A percentile compares a stretch with the other conserved stretches of the same genome.
Conservation (phyloP, 2,329 filamentous ascomycete species). For the Periconia sp. region DNA sequence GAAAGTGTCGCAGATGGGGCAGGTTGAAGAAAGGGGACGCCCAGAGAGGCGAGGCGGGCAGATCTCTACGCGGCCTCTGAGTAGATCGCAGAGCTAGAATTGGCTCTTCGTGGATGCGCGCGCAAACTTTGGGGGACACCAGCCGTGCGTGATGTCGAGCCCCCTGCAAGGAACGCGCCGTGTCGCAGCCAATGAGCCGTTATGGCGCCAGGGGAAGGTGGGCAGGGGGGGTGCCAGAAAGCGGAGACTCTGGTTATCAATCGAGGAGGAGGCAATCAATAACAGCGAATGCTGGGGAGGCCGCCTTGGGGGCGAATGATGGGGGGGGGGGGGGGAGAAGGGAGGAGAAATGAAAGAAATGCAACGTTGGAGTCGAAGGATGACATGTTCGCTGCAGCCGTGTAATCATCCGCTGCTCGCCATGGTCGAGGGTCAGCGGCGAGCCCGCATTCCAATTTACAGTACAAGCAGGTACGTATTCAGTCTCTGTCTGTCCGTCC, state of each 20-base stretch:
- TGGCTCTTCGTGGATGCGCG: constrained; percentile 28
- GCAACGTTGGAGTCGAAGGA: no score
- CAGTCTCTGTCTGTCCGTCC: neutral
- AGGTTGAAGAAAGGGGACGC: constrained; percentile 33
- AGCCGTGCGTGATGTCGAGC: constrained; percentile 12
- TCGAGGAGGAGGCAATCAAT: neutral
- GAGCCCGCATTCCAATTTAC: no score
- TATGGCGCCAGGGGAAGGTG: constrained; percentile 9
- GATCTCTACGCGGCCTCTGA: constrained; percentile 22
- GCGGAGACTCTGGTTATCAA: neutral
- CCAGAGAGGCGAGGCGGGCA: constrained; percentile 24
- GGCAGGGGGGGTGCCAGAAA: neutral
- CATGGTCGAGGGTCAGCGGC: no score
- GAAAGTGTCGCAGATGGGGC: constrained; percentile 23
- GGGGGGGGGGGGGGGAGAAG: neutral
- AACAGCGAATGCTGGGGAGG: no score
- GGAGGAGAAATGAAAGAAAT: no score
- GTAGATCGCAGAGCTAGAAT: constrained; percentile 33
- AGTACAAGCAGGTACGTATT: no score
- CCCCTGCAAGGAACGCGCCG: constrained; percentile 21
- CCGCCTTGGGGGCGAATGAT: neutral
- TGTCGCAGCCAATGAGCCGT: constrained; percentile 9
- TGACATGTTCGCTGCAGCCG: no score
- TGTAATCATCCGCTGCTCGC: no score
- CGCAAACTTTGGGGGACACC: constrained; percentile 11